phyloP scores from a whole-genome alignment of 2,329 filamentous ascomycete genomes.

The Neonectria sp. region DNA sequence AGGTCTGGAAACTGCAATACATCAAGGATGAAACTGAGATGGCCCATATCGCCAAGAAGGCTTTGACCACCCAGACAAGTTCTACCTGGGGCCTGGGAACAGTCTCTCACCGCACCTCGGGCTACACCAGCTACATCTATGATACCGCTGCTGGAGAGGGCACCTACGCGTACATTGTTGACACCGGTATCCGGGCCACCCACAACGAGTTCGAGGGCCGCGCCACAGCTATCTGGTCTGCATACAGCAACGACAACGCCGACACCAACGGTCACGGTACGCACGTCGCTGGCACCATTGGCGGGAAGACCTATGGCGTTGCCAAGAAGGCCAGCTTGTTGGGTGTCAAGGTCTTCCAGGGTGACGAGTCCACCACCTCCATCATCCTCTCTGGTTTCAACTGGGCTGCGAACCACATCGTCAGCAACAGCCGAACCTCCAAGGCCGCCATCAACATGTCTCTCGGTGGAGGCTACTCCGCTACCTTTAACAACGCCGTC shows the following conservation, averaged over 20 bases:
- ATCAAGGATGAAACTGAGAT: conserved; percentile 31
- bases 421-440: conserved; percentile 54
- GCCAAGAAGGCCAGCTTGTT: conserved; percentile 62
- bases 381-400: conserved; percentile 54
- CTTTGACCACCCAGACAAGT: conserved; percentile 48
- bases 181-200: conserved; percentile 71
- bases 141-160: conserved; percentile 61
- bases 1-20: conserved; percentile 48
- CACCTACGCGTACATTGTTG: conserved; percentile 73
- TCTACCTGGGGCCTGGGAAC: conserved; percentile 53
- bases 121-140: conserved; percentile 61
- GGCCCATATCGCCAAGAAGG: conserved; percentile 42
- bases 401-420: conserved; percentile 63
- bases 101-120: conserved; percentile 49
- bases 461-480: conserved; percentile 63
- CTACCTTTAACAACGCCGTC: conserved; percentile 66
- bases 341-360: conserved; percentile 63
- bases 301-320: conserved; percentile 55
- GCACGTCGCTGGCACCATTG: conserved; percentile 56
- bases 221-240: conserved; percentile 54
- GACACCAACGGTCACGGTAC: conserved; percentile 61
- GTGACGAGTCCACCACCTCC: conserved; percentile 44
- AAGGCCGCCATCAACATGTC: conserved; percentile 69
- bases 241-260: conserved; percentile 44
- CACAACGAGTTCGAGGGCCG: conserved; percentile 70